Percentiles rank a stretch among this genome's conserved stretches.
phyloP scores from a whole-genome alignment of 345 rosid genomes.

The Psidium guajava region DNA sequence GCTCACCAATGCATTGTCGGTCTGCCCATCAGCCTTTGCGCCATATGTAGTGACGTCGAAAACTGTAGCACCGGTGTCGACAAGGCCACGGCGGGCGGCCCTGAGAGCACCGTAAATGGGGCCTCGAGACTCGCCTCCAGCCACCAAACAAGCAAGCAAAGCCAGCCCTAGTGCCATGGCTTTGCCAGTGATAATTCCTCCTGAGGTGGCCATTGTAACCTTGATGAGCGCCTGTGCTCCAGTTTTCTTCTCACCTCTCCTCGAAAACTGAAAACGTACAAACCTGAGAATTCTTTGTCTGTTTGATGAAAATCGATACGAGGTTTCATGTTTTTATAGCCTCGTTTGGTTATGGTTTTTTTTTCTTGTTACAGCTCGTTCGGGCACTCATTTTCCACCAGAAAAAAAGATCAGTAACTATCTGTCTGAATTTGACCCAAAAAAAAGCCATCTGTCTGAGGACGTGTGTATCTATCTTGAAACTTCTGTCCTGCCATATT shows the following conservation, averaged over 20 bases:
- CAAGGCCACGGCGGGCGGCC: not conserved
- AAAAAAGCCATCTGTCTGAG: not conserved
- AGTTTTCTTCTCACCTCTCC: not conserved
- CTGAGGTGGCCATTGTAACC: not conserved
- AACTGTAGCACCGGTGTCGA: slow-evolving; percentile 2
- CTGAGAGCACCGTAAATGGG: not conserved
- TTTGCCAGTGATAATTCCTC: not conserved
- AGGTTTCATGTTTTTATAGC: not conserved
- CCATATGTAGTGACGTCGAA: slow-evolving; percentile 34
- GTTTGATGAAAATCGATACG: not conserved
- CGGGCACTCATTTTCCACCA: not conserved
- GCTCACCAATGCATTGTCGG: slow-evolving; percentile 21
- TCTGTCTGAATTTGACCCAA: not conserved
- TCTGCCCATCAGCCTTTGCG: slow-evolving; percentile 26
- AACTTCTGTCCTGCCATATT: not conserved
- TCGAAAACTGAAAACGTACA: not conserved
- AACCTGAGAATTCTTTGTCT: not conserved
- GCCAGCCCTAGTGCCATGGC: not conserved
- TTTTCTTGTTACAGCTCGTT: not conserved
- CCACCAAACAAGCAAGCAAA: not conserved
- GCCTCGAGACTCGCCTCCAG: not conserved
- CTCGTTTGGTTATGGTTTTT: not conserved
- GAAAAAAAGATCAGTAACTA: not conserved
- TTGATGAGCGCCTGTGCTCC: not conserved
- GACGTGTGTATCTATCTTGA: not conserved